Conservation (phyloP, 805 yeast species). For the Cyberlindnera lachancei region DNA sequence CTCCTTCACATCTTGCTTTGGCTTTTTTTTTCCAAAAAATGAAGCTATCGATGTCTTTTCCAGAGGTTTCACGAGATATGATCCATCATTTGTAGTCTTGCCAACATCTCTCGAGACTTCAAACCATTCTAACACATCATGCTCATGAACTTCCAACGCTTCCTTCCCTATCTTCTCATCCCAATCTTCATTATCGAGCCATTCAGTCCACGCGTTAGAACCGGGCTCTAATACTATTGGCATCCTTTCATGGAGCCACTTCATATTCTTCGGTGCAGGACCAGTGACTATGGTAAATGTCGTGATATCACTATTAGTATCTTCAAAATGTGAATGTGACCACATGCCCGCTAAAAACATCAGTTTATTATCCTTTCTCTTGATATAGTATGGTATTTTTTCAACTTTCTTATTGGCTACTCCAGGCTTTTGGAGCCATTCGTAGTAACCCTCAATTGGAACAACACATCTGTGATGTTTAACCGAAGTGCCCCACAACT, state of each 20-base stretch:
- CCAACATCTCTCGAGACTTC: conserved; percentile 61
- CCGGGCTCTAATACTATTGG: conserved; percentile 65
- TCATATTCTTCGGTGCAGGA: conserved; percentile 50
- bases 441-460: conserved; percentile 80
- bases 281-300: conserved; percentile 72
- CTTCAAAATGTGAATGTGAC: conserved; percentile 18
- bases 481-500: conserved; percentile 48
- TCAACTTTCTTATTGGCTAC: conserved; percentile 26
- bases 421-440: conserved; percentile 45
- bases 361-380: conserved; percentile 41
- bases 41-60: conserved; percentile 9
- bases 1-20: not conserved
- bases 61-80: conserved; percentile 24
- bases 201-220: conserved; percentile 46
- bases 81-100: conserved; percentile 40
- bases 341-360: conserved; percentile 63
- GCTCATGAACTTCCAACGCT: conserved; percentile 32
- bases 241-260: conserved; percentile 72
- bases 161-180: conserved; percentile 28
- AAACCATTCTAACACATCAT: conserved; percentile 38
- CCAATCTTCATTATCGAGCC: conserved; percentile 47
- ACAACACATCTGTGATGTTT: conserved; percentile 58
- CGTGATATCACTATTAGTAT: conserved; percentile 23
- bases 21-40: conserved; percentile 9
- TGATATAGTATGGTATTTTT: conserved; percentile 61